These are phyloP conservation scores for Metarhizium anisopliae DNA, from an alignment of 2,329 filamentous ascomycete species.

Conservation along the genomic window DNA sequence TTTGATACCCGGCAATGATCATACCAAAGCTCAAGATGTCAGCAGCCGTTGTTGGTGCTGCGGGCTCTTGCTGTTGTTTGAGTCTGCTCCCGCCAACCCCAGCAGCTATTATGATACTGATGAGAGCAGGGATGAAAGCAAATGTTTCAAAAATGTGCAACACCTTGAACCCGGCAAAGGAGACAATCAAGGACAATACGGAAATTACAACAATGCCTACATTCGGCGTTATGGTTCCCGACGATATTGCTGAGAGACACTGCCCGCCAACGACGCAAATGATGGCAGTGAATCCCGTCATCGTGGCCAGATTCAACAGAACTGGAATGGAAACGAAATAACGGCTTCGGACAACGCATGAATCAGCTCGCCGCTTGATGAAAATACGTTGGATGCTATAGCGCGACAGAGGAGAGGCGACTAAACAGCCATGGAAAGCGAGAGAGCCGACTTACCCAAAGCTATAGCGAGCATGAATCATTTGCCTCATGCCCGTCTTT, in stretches of 20 bases:
- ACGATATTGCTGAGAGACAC: conserved; percentile 44
- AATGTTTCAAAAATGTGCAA: conserved; percentile 51
- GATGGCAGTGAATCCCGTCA: conserved; percentile 55
- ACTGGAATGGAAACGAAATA: conserved; percentile 52
- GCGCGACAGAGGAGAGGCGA: neutral
- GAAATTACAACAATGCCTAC: conserved; percentile 54
- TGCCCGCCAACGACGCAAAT: conserved; percentile 53
- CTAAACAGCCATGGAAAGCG: neutral
- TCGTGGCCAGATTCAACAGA: conserved; percentile 52
- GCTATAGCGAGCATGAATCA: conserved; percentile 55
- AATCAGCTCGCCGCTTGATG: neutral
- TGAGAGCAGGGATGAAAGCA: conserved; percentile 45
- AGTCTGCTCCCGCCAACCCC: conserved; percentile 44
- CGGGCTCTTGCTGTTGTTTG: conserved; percentile 33
- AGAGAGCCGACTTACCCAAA: conserved; percentile 37
- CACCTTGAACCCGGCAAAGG: conserved; percentile 50
- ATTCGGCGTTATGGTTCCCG: conserved; percentile 37
- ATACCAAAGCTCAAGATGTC: conserved; percentile 48
- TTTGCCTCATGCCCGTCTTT: conserved; percentile 55
- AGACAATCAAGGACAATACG: conserved; percentile 47
- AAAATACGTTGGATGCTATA: neutral
- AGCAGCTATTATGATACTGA: conserved; percentile 44
- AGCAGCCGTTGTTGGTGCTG: conserved; percentile 31
- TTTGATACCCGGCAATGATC: conserved; percentile 53
- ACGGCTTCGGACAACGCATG: conserved; percentile 22